Base-by-base conservation (phyloP, 129 eudicot genomes). In the Logfia minima region DNA sequence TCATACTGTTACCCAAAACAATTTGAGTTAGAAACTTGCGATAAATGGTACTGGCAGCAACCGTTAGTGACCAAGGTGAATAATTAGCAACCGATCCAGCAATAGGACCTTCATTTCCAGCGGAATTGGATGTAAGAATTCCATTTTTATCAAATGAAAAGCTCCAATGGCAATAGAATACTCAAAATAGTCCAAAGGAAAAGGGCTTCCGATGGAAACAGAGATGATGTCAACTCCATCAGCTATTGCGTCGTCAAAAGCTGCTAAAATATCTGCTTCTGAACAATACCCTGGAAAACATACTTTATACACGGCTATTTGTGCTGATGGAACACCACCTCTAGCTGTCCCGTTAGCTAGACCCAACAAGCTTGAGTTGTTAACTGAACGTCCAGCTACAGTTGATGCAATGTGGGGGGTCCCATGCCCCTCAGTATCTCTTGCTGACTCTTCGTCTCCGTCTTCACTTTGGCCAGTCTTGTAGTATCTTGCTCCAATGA, bases 121-220 rank as follows among this genome's bases (percentile, higher is more conserved):
- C 96, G 2, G 98, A 84, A 60, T 82, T 80, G 17, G 90, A 83
- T 3, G 92, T 91, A 31, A 85, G 76, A 16, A 92, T 84, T 21
- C 96, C 93, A 51, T 78, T 83, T 77, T 84, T 66, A 85, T 84
- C 8, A 92, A 87, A 76, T 89, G 97, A 66, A 91, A 89, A 43
- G 97, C 85, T 67, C 98, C 96, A 48, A 92, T 87, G 8, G 92
- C 96, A 4, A 92, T 85, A 2, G 90, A n/a, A 83, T 92, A 96
- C 5, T 31, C 53, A 51, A 86, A 74, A 59, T 84, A 86, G 55
- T 86, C 72, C 11, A 55, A 18, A 32, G 89, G 84, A 32, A 69
- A 35, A 1, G 66, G 23, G 6, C 81, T 74, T 1, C 98, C 98
- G 19, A 83, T 72, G 0, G 98, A 92, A 64, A 92, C 68, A 4